Evolutionary conservation across 139 green algal species (phyloP), one percentile per base, ranked within the genome.

Genomic region (Nannochloris sp.): DNA sequence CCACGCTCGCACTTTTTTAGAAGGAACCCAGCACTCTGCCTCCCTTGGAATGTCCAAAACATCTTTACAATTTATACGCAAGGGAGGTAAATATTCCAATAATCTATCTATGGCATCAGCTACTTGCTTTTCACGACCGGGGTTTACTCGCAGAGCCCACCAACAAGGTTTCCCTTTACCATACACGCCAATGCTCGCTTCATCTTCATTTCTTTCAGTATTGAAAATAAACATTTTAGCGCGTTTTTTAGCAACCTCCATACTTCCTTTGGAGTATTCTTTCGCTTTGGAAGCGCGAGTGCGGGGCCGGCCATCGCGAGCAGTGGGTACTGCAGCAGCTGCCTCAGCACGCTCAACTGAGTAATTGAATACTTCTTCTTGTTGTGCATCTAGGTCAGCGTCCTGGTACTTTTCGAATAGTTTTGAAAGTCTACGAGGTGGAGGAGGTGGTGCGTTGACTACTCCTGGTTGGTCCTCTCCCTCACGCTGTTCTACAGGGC

Each of bases 321-420:
- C n/a, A n/a, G n/a, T n/a, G n/a, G n/a, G n/a, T n/a, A n/a, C n/a
- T n/a, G n/a, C n/a, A n/a, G n/a, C n/a, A n/a, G n/a, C n/a, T n/a
- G n/a, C n/a, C n/a, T n/a, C n/a, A n/a, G n/a, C n/a, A n/a, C n/a
- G n/a, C n/a, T n/a, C n/a, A n/a, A n/a, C n/a, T n/a, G n/a, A n/a
- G n/a, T n/a, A n/a, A n/a, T n/a, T n/a, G n/a, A n/a, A n/a, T 24
- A 64, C 29, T 48, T 47, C 56, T 24, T 64, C 56, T 64, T 64
- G 29, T 25, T 64, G 56, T 0, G n/a, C 25, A 12, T 55, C 25
- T 12, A 64, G 25, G 15, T 57, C 56, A 19, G 30, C 56, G 30
- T 25, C 24, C 6, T 55, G 14, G 6, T 64, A 64, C n/a, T 55
- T 64, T 64, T 53, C 19, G 19, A 64, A 48, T 19, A 64, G 19